Evolutionary conservation across 2,329 filamentous ascomycete genomes (phyloP).

Genomic region (Fusarium subtropicale): DNA sequence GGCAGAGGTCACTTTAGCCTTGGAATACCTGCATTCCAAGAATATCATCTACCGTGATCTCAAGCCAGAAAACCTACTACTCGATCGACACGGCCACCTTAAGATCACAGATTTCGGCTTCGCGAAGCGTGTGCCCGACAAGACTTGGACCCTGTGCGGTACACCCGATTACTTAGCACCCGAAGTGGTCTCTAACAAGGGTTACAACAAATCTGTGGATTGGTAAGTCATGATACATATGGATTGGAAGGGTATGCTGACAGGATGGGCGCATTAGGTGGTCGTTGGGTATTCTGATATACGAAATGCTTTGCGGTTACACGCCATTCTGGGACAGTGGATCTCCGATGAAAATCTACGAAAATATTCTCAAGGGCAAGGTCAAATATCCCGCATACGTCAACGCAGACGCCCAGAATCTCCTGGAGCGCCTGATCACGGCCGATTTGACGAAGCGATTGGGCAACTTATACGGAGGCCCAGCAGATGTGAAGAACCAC

Average conservation of each 20-base stretch:
- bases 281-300: constrained; percentile 97
- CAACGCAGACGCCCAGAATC: constrained; percentile 91
- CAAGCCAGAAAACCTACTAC: constrained; percentile 92
- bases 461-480: constrained; percentile 91
- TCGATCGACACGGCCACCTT: constrained; percentile 92
- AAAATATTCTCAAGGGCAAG: constrained; percentile 95
- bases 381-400: constrained; percentile 98
- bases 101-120: constrained; percentile 99
- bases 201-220: constrained; percentile 99
- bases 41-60: constrained; percentile 98
- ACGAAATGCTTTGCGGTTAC: constrained; percentile 99
- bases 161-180: constrained; percentile 98
- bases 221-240: constrained; percentile 73
- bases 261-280: constrained; percentile 72
- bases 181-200: constrained; percentile 98
- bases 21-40: constrained; percentile 94
- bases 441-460: constrained; percentile 93
- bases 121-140: constrained; percentile 97
- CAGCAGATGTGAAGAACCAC: constrained; percentile 93
- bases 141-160: constrained; percentile 98
- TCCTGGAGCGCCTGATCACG: constrained; percentile 93
- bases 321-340: constrained; percentile 99
- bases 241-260: constrained; percentile 9
- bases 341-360: constrained; percentile 98
- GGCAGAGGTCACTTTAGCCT: constrained; percentile 92